Evolutionary conservation across 176 grass and related monocot species (phyloP).

Genomic region (Avena insularis): DNA sequence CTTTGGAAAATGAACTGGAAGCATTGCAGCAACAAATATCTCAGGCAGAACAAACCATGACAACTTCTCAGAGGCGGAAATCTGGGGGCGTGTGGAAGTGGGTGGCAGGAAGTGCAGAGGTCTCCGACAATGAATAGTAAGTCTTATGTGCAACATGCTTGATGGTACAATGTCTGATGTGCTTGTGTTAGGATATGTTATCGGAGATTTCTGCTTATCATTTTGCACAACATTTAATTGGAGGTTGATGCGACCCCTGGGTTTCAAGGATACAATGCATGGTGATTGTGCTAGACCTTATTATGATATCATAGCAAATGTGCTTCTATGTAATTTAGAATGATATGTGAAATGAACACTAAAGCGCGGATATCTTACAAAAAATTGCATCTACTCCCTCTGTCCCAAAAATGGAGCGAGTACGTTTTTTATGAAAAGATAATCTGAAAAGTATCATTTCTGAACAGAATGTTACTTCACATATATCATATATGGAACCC

Average conservation of each 20-base stretch:
- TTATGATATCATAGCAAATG: neutral
- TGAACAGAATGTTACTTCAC: neutral
- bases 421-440: neutral
- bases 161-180: conserved; percentile 18
- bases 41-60: conserved; percentile 70
- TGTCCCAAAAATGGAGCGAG: neutral
- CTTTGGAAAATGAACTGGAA: conserved; percentile 78
- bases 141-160: conserved; percentile 28
- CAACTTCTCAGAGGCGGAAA: conserved; percentile 56
- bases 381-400: neutral
- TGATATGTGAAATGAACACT: conserved; percentile 3
- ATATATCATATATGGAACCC: neutral
- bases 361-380: neutral
- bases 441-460: neutral
- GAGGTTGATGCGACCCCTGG: conserved; percentile 5
- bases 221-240: neutral
- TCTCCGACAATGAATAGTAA: conserved; percentile 71
- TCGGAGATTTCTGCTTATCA: neutral
- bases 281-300: neutral
- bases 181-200: conserved; percentile 22
- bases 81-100: conserved; percentile 92
- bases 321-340: neutral
- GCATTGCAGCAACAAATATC: conserved; percentile 69
- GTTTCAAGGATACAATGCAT: conserved; percentile 5
- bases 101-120: conserved; percentile 69